These are phyloP conservation scores for Neofusicoccum sp. DNA, from an alignment of 2,329 filamentous ascomycete species.

Conservation along the genomic window DNA sequence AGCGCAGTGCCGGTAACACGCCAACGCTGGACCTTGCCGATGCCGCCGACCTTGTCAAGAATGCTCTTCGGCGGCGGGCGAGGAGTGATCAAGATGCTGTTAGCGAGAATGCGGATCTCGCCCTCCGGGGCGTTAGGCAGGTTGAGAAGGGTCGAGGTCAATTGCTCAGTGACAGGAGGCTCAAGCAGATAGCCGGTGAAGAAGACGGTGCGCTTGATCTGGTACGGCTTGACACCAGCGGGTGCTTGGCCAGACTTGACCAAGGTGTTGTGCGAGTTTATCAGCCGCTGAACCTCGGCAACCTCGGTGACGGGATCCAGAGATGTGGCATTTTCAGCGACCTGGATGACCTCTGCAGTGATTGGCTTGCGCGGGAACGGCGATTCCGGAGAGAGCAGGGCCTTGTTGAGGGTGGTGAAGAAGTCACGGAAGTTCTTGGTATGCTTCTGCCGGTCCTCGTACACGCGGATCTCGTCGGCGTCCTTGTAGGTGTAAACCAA, in stretches of 20 bases:
- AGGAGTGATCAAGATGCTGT: constrained; percentile 87
- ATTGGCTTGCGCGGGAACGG: constrained; percentile 65
- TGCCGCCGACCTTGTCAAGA: constrained; percentile 81
- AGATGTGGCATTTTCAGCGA: constrained; percentile 72
- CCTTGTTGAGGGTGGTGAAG: constrained; percentile 74
- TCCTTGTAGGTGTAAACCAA: constrained; percentile 83
- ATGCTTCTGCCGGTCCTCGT: constrained; percentile 65
- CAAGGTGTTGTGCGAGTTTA: constrained; percentile 80
- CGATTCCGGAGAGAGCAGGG: constrained; percentile 46
- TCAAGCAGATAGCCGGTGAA: constrained; percentile 91
- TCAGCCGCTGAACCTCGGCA: constrained; percentile 82
- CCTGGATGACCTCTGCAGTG: constrained; percentile 79
- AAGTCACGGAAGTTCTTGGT: constrained; percentile 85
- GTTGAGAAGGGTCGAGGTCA: constrained; percentile 54
- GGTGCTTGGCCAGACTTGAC: constrained; percentile 52
- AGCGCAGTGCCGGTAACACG: constrained; percentile 75
- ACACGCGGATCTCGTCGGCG: constrained; percentile 77
- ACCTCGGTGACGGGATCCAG: constrained; percentile 80
- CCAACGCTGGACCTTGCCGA: constrained; percentile 83
- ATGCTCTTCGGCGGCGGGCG: constrained; percentile 72
- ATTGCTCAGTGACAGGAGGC: constrained; percentile 68
- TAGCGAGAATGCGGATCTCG: constrained; percentile 80
- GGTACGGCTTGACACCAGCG: constrained; percentile 54
- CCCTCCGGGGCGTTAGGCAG: constrained; percentile 66
- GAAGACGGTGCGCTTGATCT: constrained; percentile 84